A percentile compares a stretch with the other conserved stretches of the same genome.
These are phyloP conservation scores for Anthracocystis setariae DNA, from an alignment of 1,284 basidiomycete genomes.

Conservation along the genomic window DNA sequence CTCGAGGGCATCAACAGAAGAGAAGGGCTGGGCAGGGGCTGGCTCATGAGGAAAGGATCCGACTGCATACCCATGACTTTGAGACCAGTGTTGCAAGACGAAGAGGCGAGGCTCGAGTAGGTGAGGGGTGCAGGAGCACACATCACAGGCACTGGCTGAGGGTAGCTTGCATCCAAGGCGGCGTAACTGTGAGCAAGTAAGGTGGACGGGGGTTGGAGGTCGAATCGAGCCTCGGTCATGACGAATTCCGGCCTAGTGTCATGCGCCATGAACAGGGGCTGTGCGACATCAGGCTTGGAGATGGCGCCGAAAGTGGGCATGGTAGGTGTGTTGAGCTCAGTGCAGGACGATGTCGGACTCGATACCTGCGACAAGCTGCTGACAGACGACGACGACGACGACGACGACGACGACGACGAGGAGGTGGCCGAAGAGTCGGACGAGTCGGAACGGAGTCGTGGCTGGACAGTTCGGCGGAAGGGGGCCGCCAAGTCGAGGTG, in stretches of 20 bases:
- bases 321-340: slow-evolving; percentile 26
- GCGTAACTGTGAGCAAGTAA: slow-evolving; percentile 13
- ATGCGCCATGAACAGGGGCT: neutral
- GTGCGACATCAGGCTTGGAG: neutral
- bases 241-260: slow-evolving; percentile 4
- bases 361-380: slow-evolving; percentile 20
- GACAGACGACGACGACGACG: neutral
- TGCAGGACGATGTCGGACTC: slow-evolving; percentile 27
- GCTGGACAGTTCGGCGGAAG: neutral
- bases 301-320: slow-evolving; percentile 17
- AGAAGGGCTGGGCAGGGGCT: slow-evolving; percentile 36
- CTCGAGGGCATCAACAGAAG: slow-evolving; percentile 4
- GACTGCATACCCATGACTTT: slow-evolving; percentile 33
- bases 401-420: no score
- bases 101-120: slow-evolving; percentile 15
- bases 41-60: slow-evolving; percentile 41
- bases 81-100: slow-evolving; percentile 22
- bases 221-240: slow-evolving; percentile 1
- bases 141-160: neutral
- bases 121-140: slow-evolving; percentile 10
- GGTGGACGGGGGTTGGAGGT: slow-evolving; percentile 4
- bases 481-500: slow-evolving; percentile 20
- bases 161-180: neutral
- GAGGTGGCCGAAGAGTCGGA: slow-evolving; percentile 14
- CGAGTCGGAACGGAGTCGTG: slow-evolving; percentile 20